These are phyloP conservation scores for Clavispora asparagi DNA, from an alignment of 805 yeast species.

Conservation along the genomic window DNA sequence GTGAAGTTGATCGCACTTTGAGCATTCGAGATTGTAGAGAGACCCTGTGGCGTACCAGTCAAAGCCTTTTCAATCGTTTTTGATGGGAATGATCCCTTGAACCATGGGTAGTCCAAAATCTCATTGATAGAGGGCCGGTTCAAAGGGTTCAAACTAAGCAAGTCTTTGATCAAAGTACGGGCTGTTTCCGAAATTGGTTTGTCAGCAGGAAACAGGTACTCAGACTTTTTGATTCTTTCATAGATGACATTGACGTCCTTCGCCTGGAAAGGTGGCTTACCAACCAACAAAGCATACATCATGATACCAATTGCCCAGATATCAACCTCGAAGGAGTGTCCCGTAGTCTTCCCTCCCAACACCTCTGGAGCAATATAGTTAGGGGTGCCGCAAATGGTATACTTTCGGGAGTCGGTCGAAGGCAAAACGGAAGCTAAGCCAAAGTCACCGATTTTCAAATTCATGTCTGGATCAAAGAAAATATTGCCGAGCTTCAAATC, in stretches of 20 bases:
- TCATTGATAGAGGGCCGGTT: constrained; percentile 78
- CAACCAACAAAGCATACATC: constrained; percentile 86
- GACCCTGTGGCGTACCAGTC: constrained; percentile 54
- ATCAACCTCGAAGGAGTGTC: constrained; percentile 93
- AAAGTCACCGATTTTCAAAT: constrained; percentile 93
- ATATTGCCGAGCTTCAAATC: constrained; percentile 95
- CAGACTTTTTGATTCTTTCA: constrained; percentile 82
- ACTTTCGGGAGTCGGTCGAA: constrained; percentile 63
- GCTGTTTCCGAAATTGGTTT: constrained; percentile 70
- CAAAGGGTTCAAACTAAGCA: constrained; percentile 72
- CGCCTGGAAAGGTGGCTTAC: constrained; percentile 97
- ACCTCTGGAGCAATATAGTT: constrained; percentile 99
- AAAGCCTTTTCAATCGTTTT: constrained; percentile 59
- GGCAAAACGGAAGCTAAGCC: constrained; percentile 96
- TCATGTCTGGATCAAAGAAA: constrained; percentile 90
- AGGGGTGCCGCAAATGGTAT: constrained; percentile 97
- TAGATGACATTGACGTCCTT: constrained; percentile 90
- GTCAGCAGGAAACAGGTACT: constrained; percentile 72
- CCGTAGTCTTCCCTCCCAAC: constrained; percentile 76
- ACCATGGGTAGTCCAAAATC: constrained; percentile 80
- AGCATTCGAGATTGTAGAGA: constrained; percentile 47
- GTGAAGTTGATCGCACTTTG: constrained; percentile 67
- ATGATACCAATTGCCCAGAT: constrained; percentile 98
- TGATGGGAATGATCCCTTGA: constrained; percentile 79
- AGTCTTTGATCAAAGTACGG: constrained; percentile 59